phyloP scores from a whole-genome alignment of 83 land plant genomes.

The Thuja plicata region DNA sequence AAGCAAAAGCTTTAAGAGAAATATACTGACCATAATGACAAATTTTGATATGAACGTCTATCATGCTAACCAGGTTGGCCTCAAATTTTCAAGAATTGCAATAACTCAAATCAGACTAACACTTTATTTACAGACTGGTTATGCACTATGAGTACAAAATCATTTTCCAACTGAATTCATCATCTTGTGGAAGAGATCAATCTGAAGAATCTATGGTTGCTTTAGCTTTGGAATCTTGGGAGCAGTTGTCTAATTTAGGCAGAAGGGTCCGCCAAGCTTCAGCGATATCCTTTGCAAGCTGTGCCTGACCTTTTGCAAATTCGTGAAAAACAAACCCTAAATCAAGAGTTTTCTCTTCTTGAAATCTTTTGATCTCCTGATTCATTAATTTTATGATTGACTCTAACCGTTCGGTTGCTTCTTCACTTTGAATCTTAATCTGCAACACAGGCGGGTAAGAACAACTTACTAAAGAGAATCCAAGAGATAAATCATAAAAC shows the following conservation, averaged over 20 bases:
- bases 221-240: slow-evolving; percentile 12
- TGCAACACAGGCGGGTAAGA: slow-evolving; percentile 22
- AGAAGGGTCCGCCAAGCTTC: slow-evolving; percentile 93
- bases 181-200: not conserved
- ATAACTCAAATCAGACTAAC: not conserved
- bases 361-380: slow-evolving; percentile 85
- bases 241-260: slow-evolving; percentile 74
- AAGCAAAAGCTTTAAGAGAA: not conserved
- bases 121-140: not conserved
- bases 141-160: slow-evolving; percentile 13
- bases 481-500: slow-evolving; percentile 2
- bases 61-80: not conserved
- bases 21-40: not conserved
- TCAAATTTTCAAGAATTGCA: not conserved
- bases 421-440: slow-evolving; percentile 85
- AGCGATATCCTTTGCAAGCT: slow-evolving; percentile 76
- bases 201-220: slow-evolving; percentile 10
- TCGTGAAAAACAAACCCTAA: slow-evolving; percentile 85
- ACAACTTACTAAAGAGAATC: not conserved
- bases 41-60: not conserved
- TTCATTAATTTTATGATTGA: slow-evolving; percentile 78
- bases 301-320: slow-evolving; percentile 93
- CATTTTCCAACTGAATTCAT: not conserved
- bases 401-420: slow-evolving; percentile 75
- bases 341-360: slow-evolving; percentile 87